Evolutionary conservation across 306 rosid species (phyloP), one percentile per base, ranked within the genome.

Genomic region (Rubus parviflorus): DNA sequence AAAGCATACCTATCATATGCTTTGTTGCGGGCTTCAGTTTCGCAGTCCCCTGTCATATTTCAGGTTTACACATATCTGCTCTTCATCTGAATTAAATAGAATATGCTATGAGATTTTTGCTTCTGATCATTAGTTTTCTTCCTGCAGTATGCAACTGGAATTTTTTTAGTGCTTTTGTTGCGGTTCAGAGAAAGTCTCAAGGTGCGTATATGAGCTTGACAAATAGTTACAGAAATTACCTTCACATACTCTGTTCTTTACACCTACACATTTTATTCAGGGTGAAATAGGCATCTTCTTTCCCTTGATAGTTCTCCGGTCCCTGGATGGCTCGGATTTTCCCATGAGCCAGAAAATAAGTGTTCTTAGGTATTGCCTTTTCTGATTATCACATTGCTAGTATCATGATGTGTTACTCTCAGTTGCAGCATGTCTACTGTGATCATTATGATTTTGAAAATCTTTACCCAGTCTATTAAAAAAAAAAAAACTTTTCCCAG

Each of bases 1-100:
- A 96, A 96, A 89, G 99, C 99, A 52, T 96, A 91, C 86, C 97
- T 96, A 81, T 96, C 99, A 58, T 96, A 96, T 85, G 99, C 97
- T 45, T 81, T 96, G 78, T 79, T 96, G 82, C 91, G 98, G 80
- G 97, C 99, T 86, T 91, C 97, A 80, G 96, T 96, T 84, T 91
- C 98, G 35, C 97, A 91, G 79, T 90, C 97, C 76, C 90, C 96
- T 17, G 83, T 91, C 79, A 96, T 96, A 93, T 96, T 96, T 86
- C 98, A 96, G 99, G 99, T 96, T 81, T 86, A 60, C 63, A 42
- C 56, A 70, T 71, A 54, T 37, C 30, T 72, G 35, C 75, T 73
- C 67, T 70, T 75, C 67, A 49, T 69, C 66, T 3, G 64, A 66
- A 72, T 63, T 83, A 8, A 51, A 56, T 22, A 30, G 71, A 76